A percentile compares a stretch with the other conserved stretches of the same genome.
These are phyloP conservation scores for Diplodia mutila DNA, from an alignment of 2,329 filamentous ascomycete species.

Conservation along the genomic window DNA sequence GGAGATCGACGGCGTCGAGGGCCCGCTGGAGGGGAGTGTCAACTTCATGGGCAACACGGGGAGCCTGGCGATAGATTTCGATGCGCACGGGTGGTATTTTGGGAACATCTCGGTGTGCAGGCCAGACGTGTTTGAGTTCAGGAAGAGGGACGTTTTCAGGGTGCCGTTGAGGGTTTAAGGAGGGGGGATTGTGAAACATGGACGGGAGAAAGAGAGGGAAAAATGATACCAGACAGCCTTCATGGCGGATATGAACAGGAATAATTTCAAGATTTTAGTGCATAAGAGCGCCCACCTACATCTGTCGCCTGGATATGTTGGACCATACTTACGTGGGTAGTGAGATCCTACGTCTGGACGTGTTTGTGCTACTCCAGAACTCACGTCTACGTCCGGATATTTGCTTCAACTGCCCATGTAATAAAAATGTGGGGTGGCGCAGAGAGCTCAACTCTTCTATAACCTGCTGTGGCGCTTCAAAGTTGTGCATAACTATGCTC, in stretches of 20 bases:
- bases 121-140: slow-evolving; percentile 17
- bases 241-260: neutral
- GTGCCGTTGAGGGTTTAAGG: neutral
- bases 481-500: too few relatives aligned
- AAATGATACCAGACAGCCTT: neutral
- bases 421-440: too few relatives aligned
- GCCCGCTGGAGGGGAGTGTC: slow-evolving; percentile 30
- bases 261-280: neutral
- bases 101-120: slow-evolving; percentile 32
- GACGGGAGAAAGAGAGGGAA: too few relatives aligned
- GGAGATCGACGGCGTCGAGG: slow-evolving; percentile 32
- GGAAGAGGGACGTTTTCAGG: slow-evolving; percentile 8
- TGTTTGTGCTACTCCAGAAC: too few relatives aligned
- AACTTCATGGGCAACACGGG: slow-evolving; percentile 39
- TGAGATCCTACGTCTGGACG: too few relatives aligned
- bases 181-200: neutral
- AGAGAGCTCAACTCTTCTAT: too few relatives aligned
- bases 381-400: too few relatives aligned
- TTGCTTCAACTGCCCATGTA: too few relatives aligned
- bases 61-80: slow-evolving; percentile 33
- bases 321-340: too few relatives aligned
- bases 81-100: slow-evolving; percentile 44
- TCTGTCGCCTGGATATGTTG: too few relatives aligned
- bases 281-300: neutral
- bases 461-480: too few relatives aligned